A percentile compares a stretch with the other conserved stretches of the same genome.
phyloP scores from a whole-genome alignment of 1,284 basidiomycete species.

The Cryptococcus floricola region DNA sequence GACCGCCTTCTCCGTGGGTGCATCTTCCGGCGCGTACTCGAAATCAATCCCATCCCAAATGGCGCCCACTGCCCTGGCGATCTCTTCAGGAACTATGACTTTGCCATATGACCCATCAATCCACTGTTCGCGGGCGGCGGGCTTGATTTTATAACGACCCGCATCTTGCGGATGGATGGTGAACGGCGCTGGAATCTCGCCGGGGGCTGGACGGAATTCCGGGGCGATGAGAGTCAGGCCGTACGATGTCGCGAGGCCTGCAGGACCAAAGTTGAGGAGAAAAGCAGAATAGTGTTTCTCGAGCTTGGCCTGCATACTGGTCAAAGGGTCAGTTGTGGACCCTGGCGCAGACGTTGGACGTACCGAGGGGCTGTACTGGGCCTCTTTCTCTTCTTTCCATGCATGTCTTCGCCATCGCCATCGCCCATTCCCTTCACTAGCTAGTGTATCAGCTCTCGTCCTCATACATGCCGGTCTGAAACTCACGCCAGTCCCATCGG shows the following conservation, averaged over 20 bases:
- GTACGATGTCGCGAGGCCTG: slow-evolving; percentile 17
- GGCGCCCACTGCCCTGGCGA: slow-evolving; percentile 4
- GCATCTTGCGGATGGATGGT: not conserved
- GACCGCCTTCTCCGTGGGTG: too few species aligned
- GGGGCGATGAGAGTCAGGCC: slow-evolving; percentile 24
- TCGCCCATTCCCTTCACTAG: too few species aligned
- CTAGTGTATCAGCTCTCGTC: too few species aligned
- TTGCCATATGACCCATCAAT: slow-evolving; percentile 12
- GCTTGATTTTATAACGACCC: too few species aligned
- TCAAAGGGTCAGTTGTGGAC: not conserved
- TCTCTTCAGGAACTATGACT: slow-evolving; percentile 15
- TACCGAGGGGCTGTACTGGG: not conserved
- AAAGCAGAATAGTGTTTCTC: slow-evolving; percentile 18
- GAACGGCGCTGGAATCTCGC: not conserved
- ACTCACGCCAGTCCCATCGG: slow-evolving; percentile 55
- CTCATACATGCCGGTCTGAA: not conserved
- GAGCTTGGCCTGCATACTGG: slow-evolving; percentile 7
- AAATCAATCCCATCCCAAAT: not conserved
- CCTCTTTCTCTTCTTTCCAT: not conserved
- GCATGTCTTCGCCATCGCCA: not conserved
- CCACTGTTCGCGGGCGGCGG: not conserved
- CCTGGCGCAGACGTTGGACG: not conserved
- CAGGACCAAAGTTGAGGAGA: slow-evolving; percentile 24
- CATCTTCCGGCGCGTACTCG: not conserved
- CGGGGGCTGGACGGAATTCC: slow-evolving; percentile 5